These are phyloP conservation scores for Salix caprea DNA, from an alignment of 345 rosid species.

Conservation along the genomic window DNA sequence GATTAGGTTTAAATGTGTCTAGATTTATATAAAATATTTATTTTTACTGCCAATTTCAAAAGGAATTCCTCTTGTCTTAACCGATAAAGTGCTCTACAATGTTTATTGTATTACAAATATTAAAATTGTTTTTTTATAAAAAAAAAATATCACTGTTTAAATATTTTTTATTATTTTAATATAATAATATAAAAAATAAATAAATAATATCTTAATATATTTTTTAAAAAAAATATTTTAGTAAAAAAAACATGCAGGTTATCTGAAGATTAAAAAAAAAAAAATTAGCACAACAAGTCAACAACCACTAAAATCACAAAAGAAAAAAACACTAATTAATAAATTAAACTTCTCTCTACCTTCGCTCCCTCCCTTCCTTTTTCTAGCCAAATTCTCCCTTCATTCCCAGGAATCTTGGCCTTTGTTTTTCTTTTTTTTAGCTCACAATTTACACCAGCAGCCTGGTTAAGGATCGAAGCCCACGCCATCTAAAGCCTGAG, in stretches of 20 bases:
- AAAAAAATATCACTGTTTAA: no score
- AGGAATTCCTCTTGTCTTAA: no score
- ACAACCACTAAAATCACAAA: neutral
- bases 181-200: no score
- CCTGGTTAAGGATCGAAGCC: conserved; percentile 11
- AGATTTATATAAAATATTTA: no score
- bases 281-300: neutral
- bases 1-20: no score
- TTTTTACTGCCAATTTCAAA: no score
- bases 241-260: neutral
- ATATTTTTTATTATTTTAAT: no score
- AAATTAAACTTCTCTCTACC: neutral
- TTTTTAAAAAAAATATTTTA: no score
- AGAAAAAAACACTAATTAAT: neutral
- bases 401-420: conserved; percentile 5
- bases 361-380: neutral
- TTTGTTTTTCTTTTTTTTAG: neutral
- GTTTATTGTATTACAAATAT: no score
- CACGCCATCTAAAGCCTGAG: neutral
- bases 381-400: neutral
- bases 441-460: conserved; percentile 2
- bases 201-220: no score
- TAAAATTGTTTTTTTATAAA: no score
- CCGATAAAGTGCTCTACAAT: no score
- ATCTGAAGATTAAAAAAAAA: neutral